Base-by-base conservation (phyloP, 768 basidiomycete species). In the Chlorophyllum brunneum region DNA sequence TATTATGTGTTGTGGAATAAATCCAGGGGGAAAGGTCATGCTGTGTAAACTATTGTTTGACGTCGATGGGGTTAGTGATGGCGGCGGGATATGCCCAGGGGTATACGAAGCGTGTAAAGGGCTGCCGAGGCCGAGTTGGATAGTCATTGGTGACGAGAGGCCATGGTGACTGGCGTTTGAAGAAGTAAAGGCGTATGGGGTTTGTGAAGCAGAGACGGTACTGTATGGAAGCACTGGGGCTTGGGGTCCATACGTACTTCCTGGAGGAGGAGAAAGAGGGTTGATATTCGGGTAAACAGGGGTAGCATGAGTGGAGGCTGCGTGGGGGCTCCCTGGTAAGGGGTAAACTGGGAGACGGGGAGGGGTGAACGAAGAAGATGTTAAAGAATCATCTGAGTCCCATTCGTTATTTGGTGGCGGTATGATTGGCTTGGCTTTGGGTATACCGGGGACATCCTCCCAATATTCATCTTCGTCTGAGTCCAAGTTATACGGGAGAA, bases 381-480 rank as follows among this genome's bases (percentile, higher is more conserved):
- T 11, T 3, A 39, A 37, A 5, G 37, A 40, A n/a, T 36, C 30
- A 30, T 37, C 24, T 10, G 37, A 37, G 34, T 22, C 22, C 11
- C 15, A 36, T 24, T 34, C 37, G 16, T 29, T 33, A 22, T 7
- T 33, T 20, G 39, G 40, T 7, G 29, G 31, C 13, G 49, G 40
- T 22, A 51, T 26, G 15, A 50, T 9, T n/a, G 40, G 23, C 23
- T 23, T 20, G 11, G 6, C 30, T 24, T 51, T 34, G 31, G 49
- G 31, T 8, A 34, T 34, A 3, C 58, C 56, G 22, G 64, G 63
- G 33, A 67, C 60, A 41, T 66, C 60, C 44, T 65, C 62, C 64
- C 67, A 69, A 10, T 66, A 64, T 20, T 64, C 62, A 20, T 56
- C 56, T 9, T 63, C 62, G 22, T 64, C 67, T 1, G 60, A 62